Evolutionary conservation across 805 yeast genomes (phyloP).

Genomic region (Sporopachydermia lactativora): DNA sequence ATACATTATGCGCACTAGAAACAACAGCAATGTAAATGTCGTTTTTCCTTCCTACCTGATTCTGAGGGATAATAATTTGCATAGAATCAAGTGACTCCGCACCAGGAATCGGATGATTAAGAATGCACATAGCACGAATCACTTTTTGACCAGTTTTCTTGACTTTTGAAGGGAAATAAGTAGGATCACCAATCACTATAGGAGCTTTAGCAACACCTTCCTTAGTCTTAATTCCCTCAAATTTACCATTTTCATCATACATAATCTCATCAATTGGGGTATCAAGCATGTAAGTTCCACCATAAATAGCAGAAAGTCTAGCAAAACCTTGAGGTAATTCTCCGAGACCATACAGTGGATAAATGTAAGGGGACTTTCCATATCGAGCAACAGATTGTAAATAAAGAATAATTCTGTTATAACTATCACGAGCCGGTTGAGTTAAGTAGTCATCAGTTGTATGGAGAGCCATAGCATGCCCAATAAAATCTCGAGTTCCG

Average conservation of each 20-base stretch:
- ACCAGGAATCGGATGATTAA: conserved; percentile 79
- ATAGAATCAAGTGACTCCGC: conserved; percentile 76
- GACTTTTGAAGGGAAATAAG: conserved; percentile 83
- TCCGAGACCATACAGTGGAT: conserved; percentile 93
- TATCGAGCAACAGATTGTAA: conserved; percentile 85
- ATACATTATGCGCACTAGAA: conserved; percentile 80
- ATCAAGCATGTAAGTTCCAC: conserved; percentile 97
- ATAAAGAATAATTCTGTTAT: conserved; percentile 74
- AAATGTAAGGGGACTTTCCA: conserved; percentile 92
- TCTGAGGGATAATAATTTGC: conserved; percentile 93
- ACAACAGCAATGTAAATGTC: conserved; percentile 91
- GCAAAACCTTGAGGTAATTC: conserved; percentile 99
- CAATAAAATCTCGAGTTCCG: conserved; percentile 92
- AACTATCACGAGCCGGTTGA: conserved; percentile 85
- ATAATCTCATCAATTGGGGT: conserved; percentile 87
- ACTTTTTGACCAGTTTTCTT: conserved; percentile 59
- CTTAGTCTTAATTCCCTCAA: conserved; percentile 78
- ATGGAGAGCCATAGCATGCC: conserved; percentile 98
- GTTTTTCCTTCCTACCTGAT: conserved; percentile 82
- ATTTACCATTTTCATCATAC: conserved; percentile 57
- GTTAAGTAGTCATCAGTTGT: conserved; percentile 79
- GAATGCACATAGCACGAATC: conserved; percentile 74
- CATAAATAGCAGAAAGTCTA: conserved; percentile 89
- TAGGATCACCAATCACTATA: conserved; percentile 91
- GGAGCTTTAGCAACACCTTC: conserved; percentile 90